These are phyloP conservation scores for Arthrobotrys entomopaga DNA, from an alignment of 2,329 filamentous ascomycete species.

Conservation along the genomic window DNA sequence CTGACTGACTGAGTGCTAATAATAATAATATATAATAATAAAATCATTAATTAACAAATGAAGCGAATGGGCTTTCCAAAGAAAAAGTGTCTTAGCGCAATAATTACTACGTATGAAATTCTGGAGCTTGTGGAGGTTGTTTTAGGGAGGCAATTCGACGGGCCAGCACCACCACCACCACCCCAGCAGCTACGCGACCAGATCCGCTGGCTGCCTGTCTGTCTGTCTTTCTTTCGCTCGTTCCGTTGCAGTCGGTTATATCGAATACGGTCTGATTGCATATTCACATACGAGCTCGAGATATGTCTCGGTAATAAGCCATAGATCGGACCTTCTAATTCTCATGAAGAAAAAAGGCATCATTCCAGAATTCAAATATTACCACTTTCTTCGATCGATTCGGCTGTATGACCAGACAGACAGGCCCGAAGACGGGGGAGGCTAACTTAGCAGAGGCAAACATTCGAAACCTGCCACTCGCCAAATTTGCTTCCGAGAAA, in stretches of 20 bases:
- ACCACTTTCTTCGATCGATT: no score
- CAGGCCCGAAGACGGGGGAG: not conserved
- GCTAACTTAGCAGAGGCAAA: slow-evolving; percentile 7
- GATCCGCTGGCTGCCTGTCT: not conserved
- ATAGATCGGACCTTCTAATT: slow-evolving; percentile 1
- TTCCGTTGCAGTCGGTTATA: slow-evolving; percentile 12
- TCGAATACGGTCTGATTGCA: slow-evolving; percentile 28
- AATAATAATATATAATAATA: slow-evolving; percentile 45
- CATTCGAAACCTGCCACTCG: slow-evolving; percentile 18
- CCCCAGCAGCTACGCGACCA: slow-evolving; percentile 29
- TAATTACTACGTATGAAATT: no score
- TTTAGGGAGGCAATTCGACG: slow-evolving; percentile 31
- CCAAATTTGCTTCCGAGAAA: slow-evolving; percentile 42
- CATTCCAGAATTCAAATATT: not conserved
- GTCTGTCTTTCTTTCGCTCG: slow-evolving; percentile 8
- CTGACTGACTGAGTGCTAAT: slow-evolving; percentile 28
- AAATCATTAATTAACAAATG: slow-evolving; percentile 1
- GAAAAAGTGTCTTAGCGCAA: slow-evolving; percentile 43
- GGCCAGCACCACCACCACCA: not conserved
- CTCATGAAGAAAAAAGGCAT: not conserved
- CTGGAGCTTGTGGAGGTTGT: slow-evolving; percentile 42
- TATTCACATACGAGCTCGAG: not conserved
- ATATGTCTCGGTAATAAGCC: not conserved
- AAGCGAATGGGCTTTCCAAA: slow-evolving; percentile 37
- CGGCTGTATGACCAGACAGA: not conserved